A percentile compares a stretch with the other conserved stretches of the same genome.
Evolutionary conservation across 2,329 filamentous ascomycete genomes (phyloP).

Genomic region (Alternaria infectoria): DNA sequence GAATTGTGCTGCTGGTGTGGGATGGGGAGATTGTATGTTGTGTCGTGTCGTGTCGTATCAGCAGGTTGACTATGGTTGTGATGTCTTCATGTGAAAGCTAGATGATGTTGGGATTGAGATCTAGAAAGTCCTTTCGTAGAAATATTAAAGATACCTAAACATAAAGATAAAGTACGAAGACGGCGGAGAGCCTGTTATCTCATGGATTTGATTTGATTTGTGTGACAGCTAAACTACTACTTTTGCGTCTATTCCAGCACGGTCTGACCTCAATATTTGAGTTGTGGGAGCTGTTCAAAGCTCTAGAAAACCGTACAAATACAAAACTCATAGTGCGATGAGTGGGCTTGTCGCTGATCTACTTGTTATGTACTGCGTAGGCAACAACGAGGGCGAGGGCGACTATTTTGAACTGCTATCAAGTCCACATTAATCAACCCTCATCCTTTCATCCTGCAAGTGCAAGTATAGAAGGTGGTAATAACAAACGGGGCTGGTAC

Average conservation of each 20-base stretch:
- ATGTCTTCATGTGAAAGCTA: background rate
- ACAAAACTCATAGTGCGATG: background rate
- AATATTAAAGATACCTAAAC: background rate
- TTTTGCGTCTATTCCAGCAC: background rate
- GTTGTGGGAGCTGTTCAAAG: background rate
- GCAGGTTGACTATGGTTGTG: accelerated
- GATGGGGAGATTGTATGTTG: too few species aligned
- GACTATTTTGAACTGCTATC: background rate
- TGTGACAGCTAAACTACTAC: background rate
- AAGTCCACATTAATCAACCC: background rate
- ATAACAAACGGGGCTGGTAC: background rate
- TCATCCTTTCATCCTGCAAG: background rate
- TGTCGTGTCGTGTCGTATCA: background rate
- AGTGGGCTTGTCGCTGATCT: background rate
- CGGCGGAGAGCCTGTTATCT: background rate
- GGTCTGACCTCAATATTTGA: background rate
- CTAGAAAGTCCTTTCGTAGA: background rate
- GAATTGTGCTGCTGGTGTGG: background rate
- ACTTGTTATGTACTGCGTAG: background rate
- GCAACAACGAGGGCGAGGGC: background rate
- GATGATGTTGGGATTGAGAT: background rate
- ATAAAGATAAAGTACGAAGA: background rate
- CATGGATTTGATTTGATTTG: background rate
- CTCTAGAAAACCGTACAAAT: background rate
- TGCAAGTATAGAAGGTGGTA: background rate